Evolutionary conservation across 1,284 basidiomycete genomes (phyloP), one percentile per base, ranked within the genome.

Genomic region (Apiotrichum veenhuisii): DNA sequence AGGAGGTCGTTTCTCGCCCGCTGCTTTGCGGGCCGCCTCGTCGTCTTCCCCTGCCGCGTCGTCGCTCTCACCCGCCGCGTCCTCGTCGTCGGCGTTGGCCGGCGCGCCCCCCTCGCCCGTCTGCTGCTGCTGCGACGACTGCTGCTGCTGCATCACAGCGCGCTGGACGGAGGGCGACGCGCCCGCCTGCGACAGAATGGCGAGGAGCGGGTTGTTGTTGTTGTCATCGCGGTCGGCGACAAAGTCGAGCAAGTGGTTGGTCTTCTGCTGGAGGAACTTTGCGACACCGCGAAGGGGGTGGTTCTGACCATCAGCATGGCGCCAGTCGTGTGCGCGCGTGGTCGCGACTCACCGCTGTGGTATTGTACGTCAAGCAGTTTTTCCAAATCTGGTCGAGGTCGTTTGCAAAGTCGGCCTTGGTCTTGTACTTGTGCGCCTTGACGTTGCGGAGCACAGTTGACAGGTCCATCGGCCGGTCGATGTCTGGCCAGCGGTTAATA

Each of bases 381-480:
- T 87, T 85, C 95, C 95, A 98, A 66, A 99, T 98, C 60, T 96
- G 83, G 66, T 95, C 89, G 44, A 99, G 80, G 76, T 99, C 96
- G 60, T 88, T 86, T 61, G 87, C 87, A 75, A 99, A 98, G 69
- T 95, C 89, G 59, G 84, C 82, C 79, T 98, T 98, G 53, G 85
- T 89, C 79, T 94, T 95, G 83, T 97, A 98, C 52, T 84, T 82
- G 72, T 89, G 89, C 50, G 82, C 79, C 79, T 95, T 97, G 72
- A 96, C 87, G 78, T 95, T 95, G 80, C 86, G 90, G 57, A 88
- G 81, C 84, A 98, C 91, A 0, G 92, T 89, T 61, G 87, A 86
- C 47, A 98, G 81, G 79, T 98, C 95, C 95, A 98, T 98, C 1
- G 92, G 91, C 61, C 86, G 85, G 51, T 84, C 79, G 73, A 96